Evolutionary conservation across 164 flowering plant species (phyloP).

Genomic region (Berberis thunbergii): DNA sequence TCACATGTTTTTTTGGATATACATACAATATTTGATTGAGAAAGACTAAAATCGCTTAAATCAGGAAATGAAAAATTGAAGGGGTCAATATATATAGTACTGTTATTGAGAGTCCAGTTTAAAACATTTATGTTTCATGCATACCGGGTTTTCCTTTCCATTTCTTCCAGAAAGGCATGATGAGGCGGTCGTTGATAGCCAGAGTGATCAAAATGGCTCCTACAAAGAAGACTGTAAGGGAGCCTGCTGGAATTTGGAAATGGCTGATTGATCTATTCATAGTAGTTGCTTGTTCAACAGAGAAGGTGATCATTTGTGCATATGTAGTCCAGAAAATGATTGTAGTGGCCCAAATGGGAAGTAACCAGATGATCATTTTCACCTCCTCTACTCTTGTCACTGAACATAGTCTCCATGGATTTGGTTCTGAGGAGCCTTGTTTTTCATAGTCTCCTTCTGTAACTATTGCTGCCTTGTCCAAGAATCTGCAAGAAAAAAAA

Average conservation of each 20-base stretch:
- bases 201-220: slow-evolving; percentile 57
- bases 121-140: background rate
- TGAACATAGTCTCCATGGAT: slow-evolving; percentile 50
- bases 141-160: slow-evolving; percentile 78
- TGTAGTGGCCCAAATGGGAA: slow-evolving; percentile 33
- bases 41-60: too few relatives aligned
- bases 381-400: slow-evolving; percentile 28
- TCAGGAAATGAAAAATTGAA: too few relatives aligned
- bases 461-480: slow-evolving; percentile 24
- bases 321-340: slow-evolving; percentile 31
- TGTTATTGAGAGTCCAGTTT: too few relatives aligned
- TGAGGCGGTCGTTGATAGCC: slow-evolving; percentile 54
- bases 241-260: slow-evolving; percentile 82
- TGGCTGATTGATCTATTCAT: slow-evolving; percentile 44
- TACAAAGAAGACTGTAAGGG: slow-evolving; percentile 78
- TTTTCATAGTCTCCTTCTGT: background rate
- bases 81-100: too few relatives aligned
- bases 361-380: slow-evolving; percentile 22
- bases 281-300: slow-evolving; percentile 32
- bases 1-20: too few relatives aligned
- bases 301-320: slow-evolving; percentile 39
- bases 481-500: slow-evolving; percentile 11
- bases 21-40: too few relatives aligned
- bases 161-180: slow-evolving; percentile 70
- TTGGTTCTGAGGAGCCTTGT: slow-evolving; percentile 14